Evolutionary conservation across 768 basidiomycete species (phyloP).

Genomic region (Pleurotus tuber-regium): DNA sequence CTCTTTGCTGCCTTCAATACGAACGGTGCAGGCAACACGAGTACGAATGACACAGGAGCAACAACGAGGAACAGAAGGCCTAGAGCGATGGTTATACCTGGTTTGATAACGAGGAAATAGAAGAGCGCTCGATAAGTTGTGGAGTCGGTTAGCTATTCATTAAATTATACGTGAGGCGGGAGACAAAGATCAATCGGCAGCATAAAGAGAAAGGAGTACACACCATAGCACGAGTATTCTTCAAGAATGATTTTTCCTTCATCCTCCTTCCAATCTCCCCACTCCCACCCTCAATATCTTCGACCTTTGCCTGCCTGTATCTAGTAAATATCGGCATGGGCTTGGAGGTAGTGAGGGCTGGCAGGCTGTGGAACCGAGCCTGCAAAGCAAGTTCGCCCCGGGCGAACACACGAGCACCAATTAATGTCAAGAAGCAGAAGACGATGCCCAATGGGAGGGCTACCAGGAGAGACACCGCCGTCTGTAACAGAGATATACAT

Average conservation of each 20-base stretch:
- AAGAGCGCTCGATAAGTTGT: conserved; percentile 82
- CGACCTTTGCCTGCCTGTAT: conserved; percentile 38
- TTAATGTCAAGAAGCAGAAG: conserved; percentile 70
- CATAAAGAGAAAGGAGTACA: conserved; percentile 18
- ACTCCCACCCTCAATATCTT: conserved; percentile 40
- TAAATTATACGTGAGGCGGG: no score
- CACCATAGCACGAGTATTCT: conserved; percentile 78
- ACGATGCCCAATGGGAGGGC: conserved; percentile 74
- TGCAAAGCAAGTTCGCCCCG: conserved; percentile 73
- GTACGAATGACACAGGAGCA: conserved; percentile 52
- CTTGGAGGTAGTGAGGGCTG: conserved; percentile 57
- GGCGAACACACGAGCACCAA: conserved; percentile 69
- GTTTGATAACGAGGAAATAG: conserved; percentile 86
- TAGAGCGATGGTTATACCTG: conserved; percentile 68
- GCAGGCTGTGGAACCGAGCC: conserved; percentile 63
- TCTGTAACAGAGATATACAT: conserved; percentile 33
- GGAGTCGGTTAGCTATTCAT: conserved; percentile 67
- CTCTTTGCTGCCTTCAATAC: conserved; percentile 59
- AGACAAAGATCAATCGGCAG: not conserved
- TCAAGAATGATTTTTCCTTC: conserved; percentile 71
- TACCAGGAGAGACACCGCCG: conserved; percentile 75
- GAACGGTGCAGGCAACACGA: conserved; percentile 66
- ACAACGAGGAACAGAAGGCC: conserved; percentile 51
- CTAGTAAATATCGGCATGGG: conserved; percentile 72
- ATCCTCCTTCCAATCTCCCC: conserved; percentile 34